A percentile compares a stretch with the other conserved stretches of the same genome.
phyloP scores from a whole-genome alignment of 2,329 filamentous ascomycete species.

The Fusarium piperis region DNA sequence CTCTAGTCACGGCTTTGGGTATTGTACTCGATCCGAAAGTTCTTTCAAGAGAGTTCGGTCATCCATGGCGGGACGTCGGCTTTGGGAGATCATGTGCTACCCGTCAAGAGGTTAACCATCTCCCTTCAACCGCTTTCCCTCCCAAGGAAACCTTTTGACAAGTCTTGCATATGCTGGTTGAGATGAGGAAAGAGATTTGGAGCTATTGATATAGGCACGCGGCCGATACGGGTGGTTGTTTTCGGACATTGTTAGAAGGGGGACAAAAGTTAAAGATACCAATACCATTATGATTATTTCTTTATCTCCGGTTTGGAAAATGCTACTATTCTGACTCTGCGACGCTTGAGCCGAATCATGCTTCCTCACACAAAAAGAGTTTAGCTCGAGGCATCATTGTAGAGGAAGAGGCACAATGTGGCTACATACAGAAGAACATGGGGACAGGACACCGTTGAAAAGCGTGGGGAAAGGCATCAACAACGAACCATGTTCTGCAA shows the following conservation, averaged over 20 bases:
- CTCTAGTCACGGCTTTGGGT: not conserved
- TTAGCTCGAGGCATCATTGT: not conserved
- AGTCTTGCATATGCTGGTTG: slow-evolving; percentile 7
- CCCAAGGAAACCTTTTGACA: slow-evolving; percentile 8
- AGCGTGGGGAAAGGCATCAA: not conserved
- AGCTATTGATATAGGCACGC: not conserved
- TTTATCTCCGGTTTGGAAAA: not conserved
- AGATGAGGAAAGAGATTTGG: not conserved
- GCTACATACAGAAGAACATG: not conserved
- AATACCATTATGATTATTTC: not conserved
- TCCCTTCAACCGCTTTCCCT: not conserved
- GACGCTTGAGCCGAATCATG: not conserved
- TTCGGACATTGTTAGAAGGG: not conserved
- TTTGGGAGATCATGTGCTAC: not conserved
- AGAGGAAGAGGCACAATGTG: not conserved
- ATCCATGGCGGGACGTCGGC: slow-evolving; percentile 2
- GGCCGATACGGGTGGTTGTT: not conserved
- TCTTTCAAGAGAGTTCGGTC: not conserved
- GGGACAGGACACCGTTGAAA: not conserved
- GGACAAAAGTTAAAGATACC: not conserved
- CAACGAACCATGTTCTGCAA: not conserved
- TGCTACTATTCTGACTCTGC: not conserved
- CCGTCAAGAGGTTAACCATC: not conserved
- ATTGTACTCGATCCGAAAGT: not conserved
- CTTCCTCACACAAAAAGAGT: not conserved